Evolutionary conservation across 352 stramenopile species (phyloP), one percentile per base, ranked within the genome.

Genomic region (Pythium pectinolyticum): DNA sequence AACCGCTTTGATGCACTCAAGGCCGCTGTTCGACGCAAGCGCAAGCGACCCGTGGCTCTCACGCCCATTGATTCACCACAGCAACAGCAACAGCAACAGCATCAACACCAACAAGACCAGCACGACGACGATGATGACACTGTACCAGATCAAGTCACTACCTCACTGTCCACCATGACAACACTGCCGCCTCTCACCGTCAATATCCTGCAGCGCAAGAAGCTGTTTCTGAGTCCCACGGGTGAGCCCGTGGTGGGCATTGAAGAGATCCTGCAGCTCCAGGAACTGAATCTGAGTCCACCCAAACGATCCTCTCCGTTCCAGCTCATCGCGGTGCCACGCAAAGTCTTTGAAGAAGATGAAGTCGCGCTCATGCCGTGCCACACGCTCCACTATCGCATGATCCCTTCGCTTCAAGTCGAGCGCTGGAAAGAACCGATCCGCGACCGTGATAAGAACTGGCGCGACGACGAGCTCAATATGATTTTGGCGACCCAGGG

Each of bases 321-420:
- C 1, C 73, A 82, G 24, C 71, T 91, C 20, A 43, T 72, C n/a
- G 35, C 57, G 22, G 56, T 86, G 6, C 77, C 82, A 2, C 78
- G 77, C 24, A 88, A 86, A 46, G 85, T 78, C 39, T 46, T 74
- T 22, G 30, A 40, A 10, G 50, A 69, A 1, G 82, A 91, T 51
- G 82, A 91, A 59, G 46, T 88, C 17, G 78, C 82, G 22, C 73
- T 91, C n/a, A 91, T 91, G 82, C 82, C 82, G 2, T 91, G 82
- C 43, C 75, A 89, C 66, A 79, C 77, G 22, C 52, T 87, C 3
- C 66, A 73, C 24, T 74, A 88, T 25, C 75, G 82, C 5, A 74
- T 66, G 17, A 66, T 70, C 17, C 61, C 75, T 27, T 65, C 60
- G 34, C 62, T 77, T 19, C 35, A 39, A 25, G 69, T 62, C 19